Evolutionary conservation across 2,329 filamentous ascomycete genomes (phyloP), one percentile per base, ranked within the genome.

Genomic region (Graphilbum sp.): DNA sequence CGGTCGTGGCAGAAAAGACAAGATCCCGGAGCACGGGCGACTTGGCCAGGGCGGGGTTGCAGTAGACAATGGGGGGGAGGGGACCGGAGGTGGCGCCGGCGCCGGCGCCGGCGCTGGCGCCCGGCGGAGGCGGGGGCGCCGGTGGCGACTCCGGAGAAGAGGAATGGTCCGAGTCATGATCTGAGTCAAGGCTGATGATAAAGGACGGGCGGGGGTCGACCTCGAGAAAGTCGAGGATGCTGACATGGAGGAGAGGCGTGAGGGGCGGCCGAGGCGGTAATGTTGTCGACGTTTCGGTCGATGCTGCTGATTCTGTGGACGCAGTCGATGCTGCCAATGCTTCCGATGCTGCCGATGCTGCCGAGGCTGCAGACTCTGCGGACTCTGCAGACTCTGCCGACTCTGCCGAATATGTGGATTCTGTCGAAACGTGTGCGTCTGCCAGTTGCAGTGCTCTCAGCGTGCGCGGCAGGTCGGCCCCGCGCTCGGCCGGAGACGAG

Each of bases 191-290:
- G 34, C 34, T 43, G 19, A 55, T 45, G 35, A 57, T 49, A 30
- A 58, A 54, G 12, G 57, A 51, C 8, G 59, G 58, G 19, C 59
- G 51, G 20, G 54, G 52, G 41, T 62, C 59, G 39, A 48, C 51
- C 38, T 59, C 52, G 43, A 62, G 52, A 30, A 62, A 46, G 41
- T 60, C 57, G 48, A 57, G 44, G 41, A 60, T 48, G 47, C 51
- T 50, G 42, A 53, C 40, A 36, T 13, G 13, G 23, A 34, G 30
- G 17, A 32, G 30, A 32, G 6, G 8, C 4, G 30, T n/a, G 16
- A n/a, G n/a, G 5, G 30, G 7, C 15, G n/a, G 30, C n/a, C 11
- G 30, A 7, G 30, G n/a, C 15, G 30, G 30, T 5, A n/a, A 30
- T 5, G 27, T n/a, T 13, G 27, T 12, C 9, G 27, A n/a, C 10